Base-by-base conservation (phyloP, 1,139 yeast species). In the Martiniozyma asiatica region DNA sequence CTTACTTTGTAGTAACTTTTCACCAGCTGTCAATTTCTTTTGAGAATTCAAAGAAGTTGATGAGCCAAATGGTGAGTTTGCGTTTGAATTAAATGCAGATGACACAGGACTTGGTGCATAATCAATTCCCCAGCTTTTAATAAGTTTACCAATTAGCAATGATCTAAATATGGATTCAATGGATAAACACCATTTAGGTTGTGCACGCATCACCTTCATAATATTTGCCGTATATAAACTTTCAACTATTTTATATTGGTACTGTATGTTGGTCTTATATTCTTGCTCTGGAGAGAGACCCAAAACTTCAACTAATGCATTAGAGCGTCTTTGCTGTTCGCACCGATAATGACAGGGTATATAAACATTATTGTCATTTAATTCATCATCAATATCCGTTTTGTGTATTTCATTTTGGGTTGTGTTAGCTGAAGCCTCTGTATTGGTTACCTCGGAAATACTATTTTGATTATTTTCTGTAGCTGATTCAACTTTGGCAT, bases 131-230 rank as follows among this genome's bases (percentile, higher is more conserved):
- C 22, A 29, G 11, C 28, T 17, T 25, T 25, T 24, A 25, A 29
- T 25, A 5, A 43, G 40, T 28, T 42, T 53, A 17, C 59, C 56
- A 7, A 47, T 45, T 25, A 75, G 59, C 36, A 82, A 69, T 7
- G 59, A 54, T 13, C 63, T 53, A 26, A 82, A 51, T 17, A 62
- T 55, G 1, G 47, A 44, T 51, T 81, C 94, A 26, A 80, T 66
- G 34, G 67, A 63, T 5, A 52, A 42, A 50, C 89, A 75, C 92
- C 93, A 81, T 12, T 53, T 56, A 8, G 48, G 53, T 47, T 80
- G 89, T 35, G 59, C 61, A 10, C 54, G 45, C 45, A 56, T 75
- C 1, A 66, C 57, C 1, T 52, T 41, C 30, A 74, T 37, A 0
- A 66, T 59, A 22, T 51, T 50, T 8, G 65, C 65, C 1, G 66